phyloP scores from a whole-genome alignment of 2,329 filamentous ascomycete genomes.

The Colletotrichum sp. region DNA sequence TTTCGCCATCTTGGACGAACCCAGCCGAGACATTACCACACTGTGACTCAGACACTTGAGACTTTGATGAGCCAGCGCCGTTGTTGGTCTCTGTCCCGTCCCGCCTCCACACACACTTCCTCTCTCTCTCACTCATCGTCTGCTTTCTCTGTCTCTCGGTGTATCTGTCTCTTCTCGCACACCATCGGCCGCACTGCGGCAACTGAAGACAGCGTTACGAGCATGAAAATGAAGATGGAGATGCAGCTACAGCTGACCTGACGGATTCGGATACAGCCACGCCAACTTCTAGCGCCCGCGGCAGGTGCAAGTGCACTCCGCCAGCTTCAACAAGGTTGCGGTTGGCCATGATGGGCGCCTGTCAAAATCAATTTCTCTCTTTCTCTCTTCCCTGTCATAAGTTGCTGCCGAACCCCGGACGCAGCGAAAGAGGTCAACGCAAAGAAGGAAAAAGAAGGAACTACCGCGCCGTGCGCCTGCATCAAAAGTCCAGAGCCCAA shows the following conservation, averaged over 20 bases:
- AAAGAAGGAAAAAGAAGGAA: neutral
- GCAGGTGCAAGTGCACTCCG: neutral
- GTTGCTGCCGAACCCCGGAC: neutral
- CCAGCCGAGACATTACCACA: conserved; percentile 1
- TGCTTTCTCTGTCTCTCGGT: neutral
- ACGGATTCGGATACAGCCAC: neutral
- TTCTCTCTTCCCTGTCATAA: neutral
- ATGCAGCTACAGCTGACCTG: neutral
- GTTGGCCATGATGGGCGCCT: neutral
- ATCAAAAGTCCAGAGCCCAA: neutral
- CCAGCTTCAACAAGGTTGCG: conserved; percentile 1
- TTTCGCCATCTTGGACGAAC: conserved; percentile 10
- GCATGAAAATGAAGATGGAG: neutral
- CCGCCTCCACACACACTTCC: conserved; percentile 1
- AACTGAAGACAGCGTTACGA: conserved; percentile 3
- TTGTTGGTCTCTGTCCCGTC: neutral
- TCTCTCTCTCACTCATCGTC: neutral
- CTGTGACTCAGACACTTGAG: neutral
- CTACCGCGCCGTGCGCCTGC: neutral
- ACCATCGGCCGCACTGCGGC: neutral
- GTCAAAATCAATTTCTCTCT: neutral
- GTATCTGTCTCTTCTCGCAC: neutral
- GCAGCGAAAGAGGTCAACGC: neutral
- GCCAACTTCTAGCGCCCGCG: neutral
- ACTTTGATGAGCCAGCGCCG: conserved; percentile 2